Percentiles rank a stretch among this genome's conserved stretches.
Conservation (phyloP, 1,139 yeast genomes). For the Scheffersomyces parashehatae region DNA sequence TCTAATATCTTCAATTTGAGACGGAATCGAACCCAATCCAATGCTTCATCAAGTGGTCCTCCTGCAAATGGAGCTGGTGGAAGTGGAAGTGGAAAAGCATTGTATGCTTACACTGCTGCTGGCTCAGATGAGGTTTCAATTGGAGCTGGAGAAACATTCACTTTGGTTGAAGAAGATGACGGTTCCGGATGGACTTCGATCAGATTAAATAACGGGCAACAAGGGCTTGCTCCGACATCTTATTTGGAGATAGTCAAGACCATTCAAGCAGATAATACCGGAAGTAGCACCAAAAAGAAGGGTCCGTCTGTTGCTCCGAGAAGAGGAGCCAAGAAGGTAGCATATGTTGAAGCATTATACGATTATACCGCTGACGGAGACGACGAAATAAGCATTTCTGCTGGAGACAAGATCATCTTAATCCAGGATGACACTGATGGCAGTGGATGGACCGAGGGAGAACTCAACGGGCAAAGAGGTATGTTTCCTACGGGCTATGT, state of each 20-base stretch:
- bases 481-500: conserved; percentile 83
- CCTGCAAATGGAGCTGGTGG: conserved; percentile 18
- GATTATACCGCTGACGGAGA: conserved; percentile 81
- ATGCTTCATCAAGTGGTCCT: conserved; percentile 18
- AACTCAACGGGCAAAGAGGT: conserved; percentile 69
- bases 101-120: conserved; percentile 67
- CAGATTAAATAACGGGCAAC: conserved; percentile 37
- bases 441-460: conserved; percentile 97
- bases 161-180: conserved; percentile 67
- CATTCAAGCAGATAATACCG: conserved; percentile 11
- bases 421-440: conserved; percentile 73
- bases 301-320: conserved; percentile 87
- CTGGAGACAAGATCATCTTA: conserved; percentile 76
- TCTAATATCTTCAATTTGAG: conserved; percentile 42
- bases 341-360: conserved; percentile 72
- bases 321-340: conserved; percentile 66
- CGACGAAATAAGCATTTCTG: conserved; percentile 71
- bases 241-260: conserved; percentile 56
- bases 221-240: conserved; percentile 86
- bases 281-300: conserved; percentile 41
- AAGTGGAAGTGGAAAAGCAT: conserved; percentile 47
- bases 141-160: conserved; percentile 59
- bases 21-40: conserved; percentile 30
- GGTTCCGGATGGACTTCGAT: conserved; percentile 93
- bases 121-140: conserved; percentile 78